phyloP scores from a whole-genome alignment of 148 eudicot species.

The Camellia lanceoleosa region DNA sequence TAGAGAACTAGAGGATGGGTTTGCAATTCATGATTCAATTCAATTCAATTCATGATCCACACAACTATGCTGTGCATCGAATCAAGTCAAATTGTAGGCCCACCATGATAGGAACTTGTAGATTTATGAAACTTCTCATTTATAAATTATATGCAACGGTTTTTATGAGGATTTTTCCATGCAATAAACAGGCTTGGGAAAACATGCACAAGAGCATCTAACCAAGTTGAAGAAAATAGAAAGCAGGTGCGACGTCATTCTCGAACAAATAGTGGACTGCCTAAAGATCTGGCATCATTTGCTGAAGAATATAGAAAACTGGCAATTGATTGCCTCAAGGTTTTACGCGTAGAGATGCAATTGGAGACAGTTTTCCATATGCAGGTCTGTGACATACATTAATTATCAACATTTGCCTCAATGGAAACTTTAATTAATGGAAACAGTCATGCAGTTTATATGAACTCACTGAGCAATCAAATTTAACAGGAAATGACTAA shows the following conservation, averaged over 20 bases:
- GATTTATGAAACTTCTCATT: not conserved
- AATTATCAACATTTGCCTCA: not conserved
- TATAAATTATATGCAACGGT: not conserved
- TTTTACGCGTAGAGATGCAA: constrained; percentile 94
- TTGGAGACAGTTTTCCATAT: constrained; percentile 88
- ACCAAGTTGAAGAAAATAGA: constrained; percentile 53
- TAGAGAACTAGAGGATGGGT: no score
- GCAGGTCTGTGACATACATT: constrained; percentile 61
- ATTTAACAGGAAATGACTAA: constrained; percentile 73
- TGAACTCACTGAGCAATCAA: constrained; percentile 20
- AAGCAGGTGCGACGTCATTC: constrained; percentile 41
- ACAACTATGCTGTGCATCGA: not conserved
- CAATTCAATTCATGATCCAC: not conserved
- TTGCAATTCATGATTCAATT: not conserved
- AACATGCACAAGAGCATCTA: constrained; percentile 52
- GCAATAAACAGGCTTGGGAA: constrained; percentile 62
- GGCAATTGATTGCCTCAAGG: constrained; percentile 96
- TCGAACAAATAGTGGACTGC: constrained; percentile 45
- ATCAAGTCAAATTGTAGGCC: not conserved
- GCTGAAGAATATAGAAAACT: constrained; percentile 93
- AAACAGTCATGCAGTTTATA: constrained; percentile 7
- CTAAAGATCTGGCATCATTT: constrained; percentile 77
- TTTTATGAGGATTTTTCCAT: constrained; percentile 1
- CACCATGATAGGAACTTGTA: not conserved
- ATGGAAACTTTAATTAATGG: not conserved